These are phyloP conservation scores for Microcyclosporella mali DNA, from an alignment of 2,329 filamentous ascomycete species.

Conservation along the genomic window DNA sequence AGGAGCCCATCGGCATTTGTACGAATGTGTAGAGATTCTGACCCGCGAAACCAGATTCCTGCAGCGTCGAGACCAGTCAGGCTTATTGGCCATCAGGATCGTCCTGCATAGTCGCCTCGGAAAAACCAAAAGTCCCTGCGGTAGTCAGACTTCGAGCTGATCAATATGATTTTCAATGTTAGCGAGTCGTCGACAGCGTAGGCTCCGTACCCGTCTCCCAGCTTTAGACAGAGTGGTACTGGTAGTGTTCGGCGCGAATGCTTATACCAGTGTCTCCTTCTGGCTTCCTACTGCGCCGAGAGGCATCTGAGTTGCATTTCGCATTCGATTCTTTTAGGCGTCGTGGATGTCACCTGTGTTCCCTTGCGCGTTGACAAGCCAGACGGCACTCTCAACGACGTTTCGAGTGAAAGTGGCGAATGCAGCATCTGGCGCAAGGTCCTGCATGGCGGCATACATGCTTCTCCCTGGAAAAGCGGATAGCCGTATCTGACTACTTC, in stretches of 20 bases:
- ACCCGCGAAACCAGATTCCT: conserved; percentile 46
- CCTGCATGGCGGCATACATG: conserved; percentile 41
- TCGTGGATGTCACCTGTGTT: conserved; percentile 36
- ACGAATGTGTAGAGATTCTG: conserved; percentile 54
- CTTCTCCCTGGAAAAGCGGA: conserved; percentile 49
- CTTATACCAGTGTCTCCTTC: conserved; percentile 37
- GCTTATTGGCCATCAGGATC: conserved; percentile 50
- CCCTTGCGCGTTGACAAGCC: conserved; percentile 32
- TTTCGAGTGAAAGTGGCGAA: conserved; percentile 58
- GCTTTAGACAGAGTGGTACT: conserved; percentile 24
- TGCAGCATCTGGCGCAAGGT: conserved; percentile 38
- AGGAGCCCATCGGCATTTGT: conserved; percentile 49
- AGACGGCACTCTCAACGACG: conserved; percentile 47
- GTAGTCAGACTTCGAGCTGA: conserved; percentile 57
- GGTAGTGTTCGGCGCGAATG: conserved; percentile 14
- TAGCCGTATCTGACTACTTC: conserved; percentile 39
- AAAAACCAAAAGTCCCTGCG: conserved; percentile 53
- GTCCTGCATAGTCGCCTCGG: conserved; percentile 42
- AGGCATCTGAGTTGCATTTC: conserved; percentile 36
- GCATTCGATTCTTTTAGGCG: conserved; percentile 44
- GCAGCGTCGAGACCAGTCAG: conserved; percentile 52
- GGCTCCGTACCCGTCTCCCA: conserved; percentile 44
- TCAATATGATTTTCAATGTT: conserved; percentile 50
- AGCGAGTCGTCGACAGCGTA: conserved; percentile 43
- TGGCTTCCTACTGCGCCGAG: conserved; percentile 55